These are phyloP conservation scores for Pythium diclinum DNA, from an alignment of 352 stramenopile genomes.

Conservation along the genomic window DNA sequence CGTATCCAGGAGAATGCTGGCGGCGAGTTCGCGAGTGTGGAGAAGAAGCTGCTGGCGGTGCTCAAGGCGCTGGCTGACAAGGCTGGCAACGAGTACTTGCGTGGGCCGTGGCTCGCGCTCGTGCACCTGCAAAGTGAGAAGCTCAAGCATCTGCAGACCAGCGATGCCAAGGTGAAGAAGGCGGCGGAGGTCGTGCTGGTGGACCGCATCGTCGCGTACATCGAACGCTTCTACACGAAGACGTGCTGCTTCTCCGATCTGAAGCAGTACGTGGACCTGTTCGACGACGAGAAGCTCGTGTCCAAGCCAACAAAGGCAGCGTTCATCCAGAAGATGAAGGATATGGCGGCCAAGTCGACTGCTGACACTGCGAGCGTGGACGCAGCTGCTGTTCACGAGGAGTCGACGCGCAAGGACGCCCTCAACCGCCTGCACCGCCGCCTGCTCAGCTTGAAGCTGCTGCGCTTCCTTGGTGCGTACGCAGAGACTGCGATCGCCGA, in stretches of 20 bases:
- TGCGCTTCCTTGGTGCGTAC: conserved; percentile 69
- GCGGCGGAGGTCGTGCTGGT: conserved; percentile 43
- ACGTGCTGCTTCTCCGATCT: conserved; percentile 86
- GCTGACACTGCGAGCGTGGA: conserved; percentile 10
- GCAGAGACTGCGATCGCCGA: conserved; percentile 25
- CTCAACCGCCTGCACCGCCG: conserved; percentile 50
- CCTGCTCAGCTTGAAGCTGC: conserved; percentile 61
- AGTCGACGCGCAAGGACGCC: conserved; percentile 38
- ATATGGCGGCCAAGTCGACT: conserved; percentile 18
- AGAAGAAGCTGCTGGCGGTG: conserved; percentile 36
- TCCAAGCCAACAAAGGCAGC: conserved; percentile 36
- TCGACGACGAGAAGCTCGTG: conserved; percentile 30
- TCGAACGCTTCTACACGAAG: conserved; percentile 70
- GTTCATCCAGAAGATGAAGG: conserved; percentile 41
- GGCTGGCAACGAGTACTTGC: conserved; percentile 50
- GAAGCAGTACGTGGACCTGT: conserved; percentile 66
- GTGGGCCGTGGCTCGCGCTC: conserved; percentile 61
- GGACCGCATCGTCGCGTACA: conserved; percentile 53
- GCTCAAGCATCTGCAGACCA: conserved; percentile 33
- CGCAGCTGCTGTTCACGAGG: conserved; percentile 20
- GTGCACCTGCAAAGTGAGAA: conserved; percentile 58
- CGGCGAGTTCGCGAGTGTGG: conserved; percentile 18
- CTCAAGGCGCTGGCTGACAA: conserved; percentile 43
- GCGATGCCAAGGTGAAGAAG: conserved; percentile 8
- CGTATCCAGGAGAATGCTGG: conserved; percentile 39